Conservation (phyloP, 108 stramenopile species). For the Cylindrotheca fusiformis region DNA sequence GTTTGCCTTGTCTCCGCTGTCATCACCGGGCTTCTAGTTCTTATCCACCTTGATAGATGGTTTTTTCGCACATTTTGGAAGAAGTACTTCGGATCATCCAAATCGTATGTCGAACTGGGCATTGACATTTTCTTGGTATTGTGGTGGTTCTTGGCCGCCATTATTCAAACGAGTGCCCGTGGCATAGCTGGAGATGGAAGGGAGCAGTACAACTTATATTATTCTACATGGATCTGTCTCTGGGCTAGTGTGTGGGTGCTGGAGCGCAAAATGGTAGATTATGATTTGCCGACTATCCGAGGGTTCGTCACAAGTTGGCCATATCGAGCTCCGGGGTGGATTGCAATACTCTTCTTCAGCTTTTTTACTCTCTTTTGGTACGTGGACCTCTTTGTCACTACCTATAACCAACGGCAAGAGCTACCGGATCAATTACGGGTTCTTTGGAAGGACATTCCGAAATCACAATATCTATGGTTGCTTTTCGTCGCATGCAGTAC, state of each 20-base stretch:
- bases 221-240: slow-evolving; percentile 54
- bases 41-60: slow-evolving; percentile 49
- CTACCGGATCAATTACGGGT: background rate
- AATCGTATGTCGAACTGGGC: slow-evolving; percentile 39
- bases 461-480: slow-evolving; percentile 47
- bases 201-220: slow-evolving; percentile 73
- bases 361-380: slow-evolving; percentile 58
- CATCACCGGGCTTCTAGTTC: slow-evolving; percentile 26
- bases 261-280: slow-evolving; percentile 56
- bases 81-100: slow-evolving; percentile 30
- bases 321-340: slow-evolving; percentile 69
- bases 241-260: slow-evolving; percentile 41
- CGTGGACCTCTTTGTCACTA: slow-evolving; percentile 41
- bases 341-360: slow-evolving; percentile 45
- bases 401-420: background rate
- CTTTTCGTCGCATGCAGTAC: slow-evolving; percentile 41
- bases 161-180: slow-evolving; percentile 55
- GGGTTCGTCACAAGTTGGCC: slow-evolving; percentile 67
- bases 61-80: slow-evolving; percentile 24
- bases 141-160: slow-evolving; percentile 65
- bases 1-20: slow-evolving; percentile 42
- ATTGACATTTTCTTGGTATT: slow-evolving; percentile 47
- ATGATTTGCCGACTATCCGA: slow-evolving; percentile 44
- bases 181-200: slow-evolving; percentile 78
- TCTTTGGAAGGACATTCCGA: slow-evolving; percentile 19